A percentile compares a stretch with the other conserved stretches of the same genome.
Conservation (phyloP, 2,329 filamentous ascomycete genomes). For the Aureobasidium sp. region DNA sequence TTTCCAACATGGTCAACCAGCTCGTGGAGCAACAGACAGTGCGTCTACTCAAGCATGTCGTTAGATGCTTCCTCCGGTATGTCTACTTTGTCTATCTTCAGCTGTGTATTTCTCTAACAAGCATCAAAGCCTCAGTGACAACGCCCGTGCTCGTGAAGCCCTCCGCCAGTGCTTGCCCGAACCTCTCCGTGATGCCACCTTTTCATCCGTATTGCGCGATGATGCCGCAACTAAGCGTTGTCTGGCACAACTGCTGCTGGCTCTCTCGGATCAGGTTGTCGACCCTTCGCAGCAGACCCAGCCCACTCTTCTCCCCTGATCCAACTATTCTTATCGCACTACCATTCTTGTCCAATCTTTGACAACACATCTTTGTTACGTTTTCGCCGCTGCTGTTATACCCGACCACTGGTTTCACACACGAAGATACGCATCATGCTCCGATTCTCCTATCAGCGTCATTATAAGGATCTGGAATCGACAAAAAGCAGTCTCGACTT, state of each 20-base stretch:
- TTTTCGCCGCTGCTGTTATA: background rate
- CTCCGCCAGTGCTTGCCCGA: conserved; percentile 93
- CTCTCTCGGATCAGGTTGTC: conserved; percentile 63
- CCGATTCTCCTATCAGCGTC: background rate
- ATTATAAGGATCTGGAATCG: background rate
- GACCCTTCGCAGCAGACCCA: conserved; percentile 11
- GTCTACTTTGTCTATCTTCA: conserved; percentile 23
- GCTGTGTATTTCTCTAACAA: background rate
- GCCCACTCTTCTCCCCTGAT: conserved; percentile 7
- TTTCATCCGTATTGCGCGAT: conserved; percentile 90
- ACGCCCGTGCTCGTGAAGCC: conserved; percentile 88
- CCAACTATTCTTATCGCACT: background rate
- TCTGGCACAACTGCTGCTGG: conserved; percentile 92
- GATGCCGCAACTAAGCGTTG: conserved; percentile 97
- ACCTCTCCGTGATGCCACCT: conserved; percentile 96
- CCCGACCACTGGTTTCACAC: background rate
- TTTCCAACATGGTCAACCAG: conserved; percentile 98
- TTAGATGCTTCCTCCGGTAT: conserved; percentile 90
- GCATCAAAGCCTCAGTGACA: conserved; percentile 71
- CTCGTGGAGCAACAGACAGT: conserved; percentile 97
- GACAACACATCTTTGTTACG: background rate
- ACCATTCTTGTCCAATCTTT: conserved; percentile 9
- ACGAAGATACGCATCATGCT: background rate
- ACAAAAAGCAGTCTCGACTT: background rate
- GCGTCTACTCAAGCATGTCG: conserved; percentile 90